Base-by-base conservation (phyloP, 495 filamentous ascomycete species). In the Trichoderma gamsii region DNA sequence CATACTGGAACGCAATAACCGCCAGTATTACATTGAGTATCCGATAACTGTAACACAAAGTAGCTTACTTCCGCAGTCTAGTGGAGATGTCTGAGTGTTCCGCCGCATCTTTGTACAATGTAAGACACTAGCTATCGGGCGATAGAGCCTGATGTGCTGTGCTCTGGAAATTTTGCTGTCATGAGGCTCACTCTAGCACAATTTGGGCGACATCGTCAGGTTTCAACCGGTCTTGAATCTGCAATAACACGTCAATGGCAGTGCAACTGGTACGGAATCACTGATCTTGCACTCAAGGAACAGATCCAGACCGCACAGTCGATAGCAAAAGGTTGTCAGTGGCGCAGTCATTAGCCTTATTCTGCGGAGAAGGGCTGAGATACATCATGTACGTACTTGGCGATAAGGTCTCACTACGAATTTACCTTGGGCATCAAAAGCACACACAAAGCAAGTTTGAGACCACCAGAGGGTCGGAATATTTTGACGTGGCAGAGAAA, bases 391-490 rank as follows among this genome's bases (percentile, higher is more conserved):
- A 29, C 29, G 29, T 29, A 29, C 29, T 29, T 46, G 76, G 78
- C 63, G 70, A 63, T 4, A 66, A 66, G 1, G 71, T 71, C 25
- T 73, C 81, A 21, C 65, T 73, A 9, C 84, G 81, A 82, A 82
- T 70, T 74, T 23, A 82, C 84, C 66, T 76, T 76, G 23, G 83
- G 81, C 59, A 75, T 75, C 4, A 76, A 82, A 56, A 81, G 83
- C 9, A 77, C 82, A 72, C 76, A 83, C 25, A 74, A 74, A 56
- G 64, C 83, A 44, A 73, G 29, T 29, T 29, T 29, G 29, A 29
- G 29, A 29, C 29, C 73, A n/a, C 68, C 67, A 8, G 63, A 69
- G 16, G 64, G 56, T 15, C 64, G 63, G 0, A 67, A 70, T 21
- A 41, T 73, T 72, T 67, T 8, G 21, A 27, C 23, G 69, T 72